Percentiles rank a stretch among this genome's conserved stretches.
Conservation (phyloP, 306 rosid species). For the Astragalus membranaceus region DNA sequence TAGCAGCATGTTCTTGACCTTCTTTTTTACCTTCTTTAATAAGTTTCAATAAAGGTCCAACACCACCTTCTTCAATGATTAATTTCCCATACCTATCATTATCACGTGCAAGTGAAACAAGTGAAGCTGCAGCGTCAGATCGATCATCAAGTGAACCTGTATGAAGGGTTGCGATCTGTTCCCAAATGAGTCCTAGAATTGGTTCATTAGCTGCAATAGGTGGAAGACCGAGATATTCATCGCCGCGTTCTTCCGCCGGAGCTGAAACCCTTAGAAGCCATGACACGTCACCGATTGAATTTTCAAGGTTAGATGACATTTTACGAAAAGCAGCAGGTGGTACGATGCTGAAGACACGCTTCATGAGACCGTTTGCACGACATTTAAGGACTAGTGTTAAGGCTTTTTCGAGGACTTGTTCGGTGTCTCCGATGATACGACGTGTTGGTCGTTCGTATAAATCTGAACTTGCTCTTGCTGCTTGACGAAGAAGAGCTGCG, state of each 20-base stretch:
- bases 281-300: slow-evolving; percentile 76
- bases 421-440: slow-evolving; percentile 77
- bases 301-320: slow-evolving; percentile 55
- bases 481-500: slow-evolving; percentile 72
- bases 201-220: slow-evolving; percentile 89
- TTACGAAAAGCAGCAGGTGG: slow-evolving; percentile 74
- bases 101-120: slow-evolving; percentile 60
- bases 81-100: slow-evolving; percentile 65
- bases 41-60: slow-evolving; percentile 58
- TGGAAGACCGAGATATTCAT: slow-evolving; percentile 58
- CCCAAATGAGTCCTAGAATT: slow-evolving; percentile 75
- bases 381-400: slow-evolving; percentile 52
- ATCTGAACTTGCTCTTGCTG: slow-evolving; percentile 82
- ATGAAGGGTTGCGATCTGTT: slow-evolving; percentile 65
- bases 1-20: slow-evolving; percentile 75
- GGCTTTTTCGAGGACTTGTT: slow-evolving; percentile 67
- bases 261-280: slow-evolving; percentile 63
- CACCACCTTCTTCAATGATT: slow-evolving; percentile 81
- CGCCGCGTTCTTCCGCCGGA: slow-evolving; percentile 30
- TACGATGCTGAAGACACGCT: slow-evolving; percentile 69
- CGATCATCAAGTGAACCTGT: slow-evolving; percentile 59
- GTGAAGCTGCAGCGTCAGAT: slow-evolving; percentile 72
- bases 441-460: slow-evolving; percentile 80
- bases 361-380: slow-evolving; percentile 61
- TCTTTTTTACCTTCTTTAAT: slow-evolving; percentile 67